Base-by-base conservation (phyloP, 345 rosid genomes). In the Hevea brasiliensis region DNA sequence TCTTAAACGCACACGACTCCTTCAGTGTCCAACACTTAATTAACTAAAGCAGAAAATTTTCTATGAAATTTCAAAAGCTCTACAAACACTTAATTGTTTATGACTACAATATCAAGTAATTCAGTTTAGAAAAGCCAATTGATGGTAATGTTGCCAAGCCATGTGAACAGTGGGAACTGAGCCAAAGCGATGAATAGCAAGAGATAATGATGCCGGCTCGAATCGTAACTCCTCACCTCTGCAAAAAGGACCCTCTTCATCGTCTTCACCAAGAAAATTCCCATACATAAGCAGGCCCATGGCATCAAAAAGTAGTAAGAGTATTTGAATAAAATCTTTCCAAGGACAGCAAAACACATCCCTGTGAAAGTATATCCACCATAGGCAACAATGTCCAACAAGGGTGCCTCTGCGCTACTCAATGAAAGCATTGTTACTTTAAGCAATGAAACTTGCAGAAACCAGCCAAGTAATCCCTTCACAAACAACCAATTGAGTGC, bases 171-270 rank as follows among this genome's bases (percentile, higher is more conserved):
- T 8, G 97, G 99, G 80, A 92, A 84, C 82, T 95, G 98, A 12
- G 90, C 94, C 77, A 95, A 79, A 68, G 93, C 98, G 47, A 95
- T 89, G 79, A 91, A 86, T 71, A 95, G 85, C 82, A 92, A 78
- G 85, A 92, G 86, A 74, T 87, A 95, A 77, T 92, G 96, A 77
- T 92, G 98, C 87, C 83, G 85, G 94, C 94, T 95, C 1, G 97
- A 85, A 82, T 92, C 98, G 23, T 85, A 86, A 70, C 81, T 91
- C 84, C 99, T 83, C 84, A 88, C 92, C 84, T 91, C 99, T 1
- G 96, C 89, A n/a, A 85, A 92, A 51, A 92, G 90, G 53, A 92
- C 98, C 79, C 98, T 86, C 86, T 92, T 95, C 96, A 91, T 90
- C 7, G 98, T 95, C 90, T 92, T 95, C 75, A 91, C 96, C 84